Evolutionary conservation across 805 yeast genomes (phyloP), one percentile per base, ranked within the genome.

Genomic region (Ogataea trehalophila): DNA sequence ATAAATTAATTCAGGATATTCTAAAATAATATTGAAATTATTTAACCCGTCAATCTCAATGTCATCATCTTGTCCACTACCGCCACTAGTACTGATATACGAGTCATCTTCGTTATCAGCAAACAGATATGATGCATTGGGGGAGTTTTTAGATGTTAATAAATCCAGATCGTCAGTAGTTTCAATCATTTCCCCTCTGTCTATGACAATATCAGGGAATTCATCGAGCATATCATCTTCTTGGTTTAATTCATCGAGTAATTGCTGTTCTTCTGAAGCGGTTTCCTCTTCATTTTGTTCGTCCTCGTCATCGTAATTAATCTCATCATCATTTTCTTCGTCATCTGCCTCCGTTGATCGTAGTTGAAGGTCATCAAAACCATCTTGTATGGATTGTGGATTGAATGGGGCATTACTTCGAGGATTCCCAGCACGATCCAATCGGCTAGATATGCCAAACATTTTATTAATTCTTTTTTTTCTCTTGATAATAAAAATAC

Each of bases 1-100:
- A 64, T 76, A 82, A 6, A 71, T 63, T 6, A 81, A 59, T 26
- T 68, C 69, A 0, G 82, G 79, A 45, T 61, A 61, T 42, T 64
- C 69, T 18, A 68, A 43, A 8, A 68, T 60, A 31, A 68, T 58
- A 45, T 66, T 64, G 44, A 51, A 60, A 46, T 66, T 65, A 37
- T 61, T 63, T 41, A 66, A 51, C 0, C 69, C 69, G 45, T 66
- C 69, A 18, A 65, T 57, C 41, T 58, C 65, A 35, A 56, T 58
- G 33, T 63, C 67, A 29, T 51, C 60, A 20, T 60, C 56, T 26
- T 26, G 31, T 11, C 31, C 31, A 26, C 9, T 26, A 26, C 31
- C 31, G 9, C 31, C 31, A 26, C 31, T 26, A 26, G 9, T 26
- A 26, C 31, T 26, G 11, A 26, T 26, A 26, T 26, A 26, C 11